These are phyloP conservation scores for Neurospora cerealis DNA, from an alignment of 495 filamentous ascomycete species.

Conservation along the genomic window DNA sequence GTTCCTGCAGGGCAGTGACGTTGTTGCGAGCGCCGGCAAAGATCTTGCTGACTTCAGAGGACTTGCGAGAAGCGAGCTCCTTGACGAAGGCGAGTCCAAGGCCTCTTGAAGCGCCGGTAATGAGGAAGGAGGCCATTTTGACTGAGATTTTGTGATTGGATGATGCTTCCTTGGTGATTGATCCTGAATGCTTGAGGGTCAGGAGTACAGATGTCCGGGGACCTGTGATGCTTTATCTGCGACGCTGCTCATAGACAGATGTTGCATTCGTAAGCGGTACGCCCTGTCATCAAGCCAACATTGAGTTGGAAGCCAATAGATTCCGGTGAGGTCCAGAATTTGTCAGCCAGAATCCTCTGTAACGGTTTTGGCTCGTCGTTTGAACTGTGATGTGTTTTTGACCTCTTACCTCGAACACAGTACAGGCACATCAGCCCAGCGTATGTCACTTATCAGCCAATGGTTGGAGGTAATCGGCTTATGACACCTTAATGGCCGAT, in stretches of 20 bases:
- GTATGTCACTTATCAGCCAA: neutral
- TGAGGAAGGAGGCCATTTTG: conserved; percentile 10
- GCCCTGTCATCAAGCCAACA: neutral
- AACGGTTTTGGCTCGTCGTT: too few relatives aligned
- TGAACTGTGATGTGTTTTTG: neutral
- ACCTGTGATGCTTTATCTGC: neutral
- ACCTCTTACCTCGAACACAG: neutral
- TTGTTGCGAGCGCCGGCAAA: neutral
- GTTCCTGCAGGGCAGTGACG: conserved; percentile 18
- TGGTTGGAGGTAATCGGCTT: neutral
- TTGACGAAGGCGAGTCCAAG: conserved; percentile 30
- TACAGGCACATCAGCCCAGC: neutral
- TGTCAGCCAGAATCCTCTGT: neutral
- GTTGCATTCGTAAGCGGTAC: too few relatives aligned
- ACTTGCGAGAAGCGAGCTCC: conserved; percentile 20
- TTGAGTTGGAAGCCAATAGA: too few relatives aligned
- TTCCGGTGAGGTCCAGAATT: too few relatives aligned
- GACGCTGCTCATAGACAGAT: too few relatives aligned
- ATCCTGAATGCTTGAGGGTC: too few relatives aligned
- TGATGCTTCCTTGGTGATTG: too few relatives aligned
- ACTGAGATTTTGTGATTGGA: too few relatives aligned
- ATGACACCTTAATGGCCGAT: neutral
- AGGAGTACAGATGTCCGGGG: neutral
- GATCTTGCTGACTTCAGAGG: conserved; percentile 14
- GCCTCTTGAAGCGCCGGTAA: conserved; percentile 33